Conservation (phyloP, 495 filamentous ascomycete species). For the Aspergillus hancockii region DNA sequence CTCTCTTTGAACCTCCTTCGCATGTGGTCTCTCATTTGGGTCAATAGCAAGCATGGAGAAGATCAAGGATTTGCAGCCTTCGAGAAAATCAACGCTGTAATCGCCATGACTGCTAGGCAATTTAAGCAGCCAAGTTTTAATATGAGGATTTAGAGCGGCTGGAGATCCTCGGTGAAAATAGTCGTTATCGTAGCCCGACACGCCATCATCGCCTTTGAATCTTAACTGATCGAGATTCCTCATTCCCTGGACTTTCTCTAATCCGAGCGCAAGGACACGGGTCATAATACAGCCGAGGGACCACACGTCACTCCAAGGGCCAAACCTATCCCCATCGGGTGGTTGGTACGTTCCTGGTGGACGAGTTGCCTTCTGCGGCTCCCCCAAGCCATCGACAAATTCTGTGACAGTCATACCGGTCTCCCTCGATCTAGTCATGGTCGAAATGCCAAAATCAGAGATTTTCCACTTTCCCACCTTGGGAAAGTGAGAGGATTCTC, state of each 20-base stretch:
- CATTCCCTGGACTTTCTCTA: constrained; percentile 9
- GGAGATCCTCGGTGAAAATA: constrained; percentile 15
- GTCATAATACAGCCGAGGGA: constrained; percentile 23
- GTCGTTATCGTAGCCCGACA: constrained; percentile 7
- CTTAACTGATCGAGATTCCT: constrained; percentile 6
- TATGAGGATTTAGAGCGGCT: constrained; percentile 16
- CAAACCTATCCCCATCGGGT: constrained; percentile 17
- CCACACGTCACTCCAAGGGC: constrained; percentile 24
- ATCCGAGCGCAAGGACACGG: constrained; percentile 14
- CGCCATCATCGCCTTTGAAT: constrained; percentile 2
- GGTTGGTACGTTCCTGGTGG: constrained; percentile 16
- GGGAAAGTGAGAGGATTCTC: background rate
- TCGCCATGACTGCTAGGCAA: background rate
- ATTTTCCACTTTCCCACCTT: constrained; percentile 29
- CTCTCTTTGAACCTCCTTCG: background rate
- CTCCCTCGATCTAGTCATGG: constrained; percentile 3
- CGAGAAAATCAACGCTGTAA: background rate
- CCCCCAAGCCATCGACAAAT: background rate
- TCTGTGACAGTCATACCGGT: background rate
- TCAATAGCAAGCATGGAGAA: constrained; percentile 6
- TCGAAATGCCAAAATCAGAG: constrained; percentile 28
- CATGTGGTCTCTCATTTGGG: background rate
- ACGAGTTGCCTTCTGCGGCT: background rate
- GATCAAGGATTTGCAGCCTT: constrained; percentile 1
- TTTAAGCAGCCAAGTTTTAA: constrained; percentile 9